A percentile compares a stretch with the other conserved stretches of the same genome.
phyloP scores from a whole-genome alignment of 768 basidiomycete species.

The Mycena capillaripes region DNA sequence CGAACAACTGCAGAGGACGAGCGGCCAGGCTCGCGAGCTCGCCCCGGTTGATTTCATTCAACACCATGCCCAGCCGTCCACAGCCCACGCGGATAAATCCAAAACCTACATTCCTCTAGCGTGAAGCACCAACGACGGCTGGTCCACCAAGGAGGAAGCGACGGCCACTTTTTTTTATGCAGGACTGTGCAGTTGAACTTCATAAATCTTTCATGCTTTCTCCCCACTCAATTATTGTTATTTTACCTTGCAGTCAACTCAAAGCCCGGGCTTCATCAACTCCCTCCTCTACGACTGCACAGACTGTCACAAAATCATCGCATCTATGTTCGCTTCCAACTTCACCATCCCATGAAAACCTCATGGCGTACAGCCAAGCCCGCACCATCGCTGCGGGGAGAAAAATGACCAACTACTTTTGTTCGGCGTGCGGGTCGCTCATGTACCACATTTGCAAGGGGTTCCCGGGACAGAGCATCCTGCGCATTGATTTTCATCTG shows the following conservation, averaged over 20 bases:
- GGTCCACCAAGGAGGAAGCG: neutral
- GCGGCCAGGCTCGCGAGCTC: too few species aligned
- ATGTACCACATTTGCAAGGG: neutral
- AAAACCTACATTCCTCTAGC: neutral
- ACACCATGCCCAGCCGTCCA: too few species aligned
- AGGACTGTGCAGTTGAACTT: neutral
- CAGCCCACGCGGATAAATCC: neutral
- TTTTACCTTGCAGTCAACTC: neutral
- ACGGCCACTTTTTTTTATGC: neutral
- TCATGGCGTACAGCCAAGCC: neutral
- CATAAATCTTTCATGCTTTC: neutral
- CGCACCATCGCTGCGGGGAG: neutral
- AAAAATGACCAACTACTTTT: neutral
- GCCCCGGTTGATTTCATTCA: too few species aligned
- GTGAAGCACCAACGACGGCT: neutral
- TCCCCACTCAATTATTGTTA: neutral
- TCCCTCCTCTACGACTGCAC: neutral
- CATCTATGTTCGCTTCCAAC: neutral
- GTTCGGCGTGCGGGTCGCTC: neutral
- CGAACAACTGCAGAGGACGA: too few species aligned
- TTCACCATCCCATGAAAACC: neutral
- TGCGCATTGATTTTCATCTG: neutral
- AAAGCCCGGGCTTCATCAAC: neutral
- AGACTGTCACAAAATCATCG: neutral
- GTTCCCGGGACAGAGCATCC: neutral